phyloP scores from a whole-genome alignment of 2,329 filamentous ascomycete genomes.

The Aspergillus brunneoviolaceus region DNA sequence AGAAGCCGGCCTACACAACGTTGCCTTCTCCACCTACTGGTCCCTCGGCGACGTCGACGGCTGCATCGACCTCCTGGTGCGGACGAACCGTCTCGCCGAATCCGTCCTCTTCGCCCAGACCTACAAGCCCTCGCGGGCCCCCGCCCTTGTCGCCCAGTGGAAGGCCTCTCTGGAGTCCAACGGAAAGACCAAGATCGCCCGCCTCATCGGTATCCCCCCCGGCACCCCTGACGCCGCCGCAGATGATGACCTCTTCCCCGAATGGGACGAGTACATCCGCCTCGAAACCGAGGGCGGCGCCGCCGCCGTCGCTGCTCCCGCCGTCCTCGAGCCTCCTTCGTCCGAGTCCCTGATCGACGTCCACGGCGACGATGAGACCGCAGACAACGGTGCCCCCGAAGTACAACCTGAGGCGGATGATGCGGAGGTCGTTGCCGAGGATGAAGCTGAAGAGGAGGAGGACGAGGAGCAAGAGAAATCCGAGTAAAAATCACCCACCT shows the following conservation, averaged over 20 bases:
- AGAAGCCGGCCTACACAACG: constrained; percentile 78
- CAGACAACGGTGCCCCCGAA: constrained; percentile 35
- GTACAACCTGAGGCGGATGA: constrained; percentile 27
- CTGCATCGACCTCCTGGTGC: constrained; percentile 75
- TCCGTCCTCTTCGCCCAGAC: constrained; percentile 91
- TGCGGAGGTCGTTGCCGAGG: constrained; percentile 8
- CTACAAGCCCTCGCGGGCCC: constrained; percentile 80
- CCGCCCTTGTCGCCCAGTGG: constrained; percentile 71
- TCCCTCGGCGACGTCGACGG: constrained; percentile 77
- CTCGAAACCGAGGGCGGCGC: constrained; percentile 68
- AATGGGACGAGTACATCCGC: constrained; percentile 88
- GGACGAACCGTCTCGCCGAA: constrained; percentile 78
- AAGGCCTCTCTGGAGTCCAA: constrained; percentile 78
- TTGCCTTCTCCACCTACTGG: constrained; percentile 90
- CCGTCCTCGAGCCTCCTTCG: constrained; percentile 36
- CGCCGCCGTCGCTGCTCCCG: constrained; percentile 26
- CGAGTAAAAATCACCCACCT: neutral
- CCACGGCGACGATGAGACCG: constrained; percentile 33
- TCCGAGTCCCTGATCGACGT: constrained; percentile 45
- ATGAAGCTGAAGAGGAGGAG: neutral
- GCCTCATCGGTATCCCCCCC: constrained; percentile 77
- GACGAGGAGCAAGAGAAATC: neutral
- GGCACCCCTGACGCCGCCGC: constrained; percentile 59
- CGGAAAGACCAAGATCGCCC: constrained; percentile 81
- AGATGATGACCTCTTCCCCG: constrained; percentile 83